Base-by-base conservation (phyloP, 2,329 filamentous ascomycete genomes). In the Aureobasidium lini region DNA sequence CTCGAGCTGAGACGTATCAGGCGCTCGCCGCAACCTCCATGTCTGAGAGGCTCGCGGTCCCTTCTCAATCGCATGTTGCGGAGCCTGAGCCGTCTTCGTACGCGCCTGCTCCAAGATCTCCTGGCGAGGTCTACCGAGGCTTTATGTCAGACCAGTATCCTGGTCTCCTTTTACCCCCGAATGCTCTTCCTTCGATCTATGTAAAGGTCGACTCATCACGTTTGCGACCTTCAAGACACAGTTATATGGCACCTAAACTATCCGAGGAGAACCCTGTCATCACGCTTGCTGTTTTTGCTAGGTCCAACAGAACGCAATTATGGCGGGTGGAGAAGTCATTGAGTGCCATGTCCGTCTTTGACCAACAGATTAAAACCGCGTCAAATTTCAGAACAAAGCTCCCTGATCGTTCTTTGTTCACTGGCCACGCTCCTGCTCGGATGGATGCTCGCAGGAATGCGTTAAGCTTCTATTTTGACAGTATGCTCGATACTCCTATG, bases 271-370 rank as follows among this genome's bases (percentile, higher is more conserved):
- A 96, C 66, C 90, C 92, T 0, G 93, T 97, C 0, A 96, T 97
- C 68, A 96, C 91, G 0, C 78, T 99, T 57, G 92, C 91, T 16
- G 78, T 99, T 37, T 87, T 90, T 66, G 88, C 88, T 9, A 85
- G 92, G 58, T 86, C 85, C 0, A 85, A 90, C 62, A 78, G 83
- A 3, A 83, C 81, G 59, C 93, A 97, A 71, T 78, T 99, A 10
- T 97, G 94, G 93, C 85, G 93, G 32, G 84, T 96, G 6, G 94
- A 99, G 74, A 99, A 99, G 73, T 90, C 95, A 62, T 88, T 89
- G 3, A 77, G 83, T 13, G 90, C 93, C 31, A 77, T 99, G 31
- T 82, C 84, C n/a, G 85, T 87, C 64, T 79, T 99, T 37, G 93
- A 97, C 70, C 82, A 89, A 59, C 84, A 89, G 60, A 75, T 99